Evolutionary conservation across 768 basidiomycete species (phyloP), one percentile per base, ranked within the genome.

Genomic region (Termitomyces sp.): DNA sequence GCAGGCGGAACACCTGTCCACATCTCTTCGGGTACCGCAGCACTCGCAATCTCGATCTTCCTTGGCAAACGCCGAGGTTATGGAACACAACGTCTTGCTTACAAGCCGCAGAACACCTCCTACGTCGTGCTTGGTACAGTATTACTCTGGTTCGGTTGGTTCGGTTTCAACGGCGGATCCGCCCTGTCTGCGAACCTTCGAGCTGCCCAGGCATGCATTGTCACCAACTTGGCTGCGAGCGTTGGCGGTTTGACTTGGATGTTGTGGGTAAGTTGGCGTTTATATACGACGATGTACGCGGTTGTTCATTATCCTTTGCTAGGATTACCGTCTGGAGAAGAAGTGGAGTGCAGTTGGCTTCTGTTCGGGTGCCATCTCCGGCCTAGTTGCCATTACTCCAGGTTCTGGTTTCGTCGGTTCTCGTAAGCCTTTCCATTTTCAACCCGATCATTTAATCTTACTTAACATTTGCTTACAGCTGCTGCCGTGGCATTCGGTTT

Each of bases 1-100:
- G 95, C 95, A 9, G 95, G 95, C 30, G 96, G 96, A 53, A 95
- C 93, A 12, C 96, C 96, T 22, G 94, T 99, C 60, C 95, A 99
- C 69, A 98, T 99, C 64, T 89, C 90, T 18, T 95, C 93, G 16
- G 96, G 96, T 47, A 87, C 87, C 0, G 94, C 93, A 1, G 96
- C 92, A 2, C 82, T 98, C 34, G 95, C 91, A 12, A 91, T 95
- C 62, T 95, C 90, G 26, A 74, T 94, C 65, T 97, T 88, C 70
- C 87, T 99, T 36, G 95, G 96, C 40, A 93, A 89, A 66, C 87
- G 95, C 52, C 79, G 89, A 33, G 95, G 95, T 1, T 98, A 93
- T 62, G 95, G 95, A 16, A 96, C 95, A 2, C 88, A 91, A 65
- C 81, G 88, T 26, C 83, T 97, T 14, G 89, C 92, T 1, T 98